Conservation (phyloP, 441 rosid genomes). For the Daphne laureola region DNA sequence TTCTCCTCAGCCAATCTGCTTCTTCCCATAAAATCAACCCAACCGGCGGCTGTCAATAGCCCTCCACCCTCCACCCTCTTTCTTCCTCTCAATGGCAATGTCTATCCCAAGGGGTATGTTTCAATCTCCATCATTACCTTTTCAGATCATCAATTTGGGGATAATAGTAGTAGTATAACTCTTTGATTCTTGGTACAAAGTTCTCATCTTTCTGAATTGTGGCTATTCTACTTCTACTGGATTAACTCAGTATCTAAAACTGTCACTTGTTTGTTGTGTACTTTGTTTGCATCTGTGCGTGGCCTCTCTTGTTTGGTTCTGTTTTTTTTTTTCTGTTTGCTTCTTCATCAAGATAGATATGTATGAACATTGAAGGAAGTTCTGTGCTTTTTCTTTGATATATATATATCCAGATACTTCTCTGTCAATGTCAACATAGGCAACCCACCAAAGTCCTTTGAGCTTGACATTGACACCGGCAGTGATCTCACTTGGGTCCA, state of each 20-base stretch:
- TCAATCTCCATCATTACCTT: conserved; percentile 7
- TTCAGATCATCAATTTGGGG: conserved; percentile 1
- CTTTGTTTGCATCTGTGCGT: background rate
- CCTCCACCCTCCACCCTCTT: conserved; percentile 41
- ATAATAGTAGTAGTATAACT: conserved; percentile 8
- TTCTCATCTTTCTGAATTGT: background rate
- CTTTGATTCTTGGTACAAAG: background rate
- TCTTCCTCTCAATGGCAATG: conserved; percentile 63
- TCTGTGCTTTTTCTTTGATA: background rate
- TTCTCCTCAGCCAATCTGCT: conserved; percentile 23
- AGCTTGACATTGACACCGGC: conserved; percentile 67
- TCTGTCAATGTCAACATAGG: conserved; percentile 38
- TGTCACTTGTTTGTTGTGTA: background rate
- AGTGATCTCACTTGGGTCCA: conserved; percentile 75
- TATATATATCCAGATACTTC: conserved; percentile 43
- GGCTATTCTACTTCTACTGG: background rate
- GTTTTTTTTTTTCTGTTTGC: background rate
- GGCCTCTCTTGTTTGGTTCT: background rate
- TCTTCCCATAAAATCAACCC: conserved; percentile 20
- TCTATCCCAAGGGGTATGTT: conserved; percentile 83
- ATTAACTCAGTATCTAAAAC: background rate
- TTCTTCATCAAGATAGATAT: background rate
- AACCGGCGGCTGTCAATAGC: conserved; percentile 9
- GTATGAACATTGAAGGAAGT: background rate
- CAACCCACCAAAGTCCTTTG: conserved; percentile 42